These are phyloP conservation scores for Panellus pusillus DNA, from an alignment of 768 basidiomycete species.

Conservation along the genomic window DNA sequence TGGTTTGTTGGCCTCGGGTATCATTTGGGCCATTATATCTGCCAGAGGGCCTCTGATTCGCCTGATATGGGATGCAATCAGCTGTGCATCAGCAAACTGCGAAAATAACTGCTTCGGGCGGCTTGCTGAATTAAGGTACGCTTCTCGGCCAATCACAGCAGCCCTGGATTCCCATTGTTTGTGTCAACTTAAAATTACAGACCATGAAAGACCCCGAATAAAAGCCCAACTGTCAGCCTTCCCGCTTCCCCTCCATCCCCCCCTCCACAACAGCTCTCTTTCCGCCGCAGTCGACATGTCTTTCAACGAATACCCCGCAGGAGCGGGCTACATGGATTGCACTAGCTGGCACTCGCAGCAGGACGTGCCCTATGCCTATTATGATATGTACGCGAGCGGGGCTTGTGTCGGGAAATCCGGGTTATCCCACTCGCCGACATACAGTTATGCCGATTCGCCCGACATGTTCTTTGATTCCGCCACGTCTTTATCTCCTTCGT, in stretches of 20 bases:
- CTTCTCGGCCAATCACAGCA: conserved; percentile 4
- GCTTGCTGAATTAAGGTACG: conserved; percentile 3
- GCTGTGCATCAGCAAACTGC: neutral
- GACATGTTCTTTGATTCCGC: conserved; percentile 8
- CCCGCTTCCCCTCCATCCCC: conserved; percentile 4
- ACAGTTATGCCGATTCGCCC: conserved; percentile 9
- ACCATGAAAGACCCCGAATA: conserved; percentile 3
- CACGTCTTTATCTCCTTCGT: conserved; percentile 12
- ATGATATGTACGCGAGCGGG: conserved; percentile 10
- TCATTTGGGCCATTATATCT: conserved; percentile 6
- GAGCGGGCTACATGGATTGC: conserved; percentile 4
- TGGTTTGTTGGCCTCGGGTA: neutral
- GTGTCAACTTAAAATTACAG: conserved; percentile 2
- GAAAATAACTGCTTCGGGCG: conserved; percentile 8
- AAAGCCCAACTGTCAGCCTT: conserved; percentile 1
- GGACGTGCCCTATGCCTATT: conserved; percentile 4
- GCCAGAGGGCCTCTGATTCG: conserved; percentile 2
- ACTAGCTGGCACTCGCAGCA: conserved; percentile 7
- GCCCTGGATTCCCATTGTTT: conserved; percentile 10
- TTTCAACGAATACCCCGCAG: conserved; percentile 3
- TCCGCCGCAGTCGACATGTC: conserved; percentile 2
- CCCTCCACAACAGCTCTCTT: too few relatives aligned
- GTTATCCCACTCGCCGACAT: conserved; percentile 5
- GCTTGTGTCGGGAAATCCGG: conserved; percentile 4
- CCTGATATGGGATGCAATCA: conserved; percentile 1